Conservation (phyloP, 176 grass and related monocot species). For the Neostapfia colusana region DNA sequence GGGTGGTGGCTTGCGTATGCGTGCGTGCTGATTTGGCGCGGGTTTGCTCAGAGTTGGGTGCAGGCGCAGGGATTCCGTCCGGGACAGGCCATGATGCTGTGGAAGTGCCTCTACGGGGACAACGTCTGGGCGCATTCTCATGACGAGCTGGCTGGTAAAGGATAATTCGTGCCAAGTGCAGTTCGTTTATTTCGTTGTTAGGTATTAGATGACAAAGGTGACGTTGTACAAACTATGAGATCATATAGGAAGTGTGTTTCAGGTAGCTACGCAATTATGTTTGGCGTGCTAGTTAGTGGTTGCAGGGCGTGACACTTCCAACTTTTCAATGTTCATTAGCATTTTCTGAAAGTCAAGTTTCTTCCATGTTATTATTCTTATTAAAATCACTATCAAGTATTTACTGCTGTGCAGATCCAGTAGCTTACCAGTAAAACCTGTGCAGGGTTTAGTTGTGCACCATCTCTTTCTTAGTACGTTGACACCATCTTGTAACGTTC, state of each 20-base stretch:
- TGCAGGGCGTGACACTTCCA: background rate
- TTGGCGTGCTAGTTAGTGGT: background rate
- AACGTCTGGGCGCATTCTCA: slow-evolving; percentile 70
- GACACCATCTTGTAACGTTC: background rate
- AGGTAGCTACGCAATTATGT: background rate
- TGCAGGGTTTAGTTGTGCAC: background rate
- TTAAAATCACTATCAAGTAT: background rate
- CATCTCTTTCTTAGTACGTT: slow-evolving; percentile 14
- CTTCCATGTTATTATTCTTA: background rate
- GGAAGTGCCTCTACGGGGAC: slow-evolving; percentile 91
- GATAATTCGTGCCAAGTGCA: background rate
- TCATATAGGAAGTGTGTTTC: background rate
- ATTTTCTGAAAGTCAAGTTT: background rate
- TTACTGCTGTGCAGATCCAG: background rate
- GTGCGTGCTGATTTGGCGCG: slow-evolving; percentile 14
- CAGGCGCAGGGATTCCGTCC: slow-evolving; percentile 77
- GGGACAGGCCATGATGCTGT: slow-evolving; percentile 92
- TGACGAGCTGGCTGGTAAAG: slow-evolving; percentile 67
- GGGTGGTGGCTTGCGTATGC: background rate
- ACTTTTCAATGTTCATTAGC: background rate
- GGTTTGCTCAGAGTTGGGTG: slow-evolving; percentile 69
- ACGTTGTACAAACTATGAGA: background rate
- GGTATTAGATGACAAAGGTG: background rate
- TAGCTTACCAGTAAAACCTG: background rate
- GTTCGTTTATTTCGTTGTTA: background rate